These are phyloP conservation scores for Pouteria glomerata DNA, from an alignment of 148 eudicot species.

Conservation along the genomic window DNA sequence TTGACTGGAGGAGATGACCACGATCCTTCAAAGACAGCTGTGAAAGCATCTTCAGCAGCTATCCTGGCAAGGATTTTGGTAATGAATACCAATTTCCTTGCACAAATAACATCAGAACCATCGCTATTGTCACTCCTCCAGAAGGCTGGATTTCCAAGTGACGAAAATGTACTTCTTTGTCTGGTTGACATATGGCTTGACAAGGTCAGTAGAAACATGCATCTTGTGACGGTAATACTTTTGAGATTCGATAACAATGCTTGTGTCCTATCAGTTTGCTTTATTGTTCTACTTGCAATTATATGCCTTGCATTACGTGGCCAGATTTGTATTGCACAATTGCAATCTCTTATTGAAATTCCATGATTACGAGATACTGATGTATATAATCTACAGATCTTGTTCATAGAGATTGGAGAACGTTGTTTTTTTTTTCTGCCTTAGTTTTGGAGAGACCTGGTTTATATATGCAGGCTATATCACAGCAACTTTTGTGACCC, in stretches of 20 bases:
- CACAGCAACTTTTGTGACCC: neutral
- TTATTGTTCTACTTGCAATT: neutral
- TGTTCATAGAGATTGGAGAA: neutral
- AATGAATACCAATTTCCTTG: conserved; percentile 83
- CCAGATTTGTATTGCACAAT: neutral
- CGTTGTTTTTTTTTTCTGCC: neutral
- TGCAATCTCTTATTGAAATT: neutral
- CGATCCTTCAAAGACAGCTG: conserved; percentile 82
- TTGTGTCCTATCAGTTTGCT: neutral
- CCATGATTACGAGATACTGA: neutral
- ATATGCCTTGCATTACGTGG: neutral
- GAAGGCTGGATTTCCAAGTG: conserved; percentile 64
- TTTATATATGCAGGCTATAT: neutral
- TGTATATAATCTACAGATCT: neutral
- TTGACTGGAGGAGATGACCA: conserved; percentile 81
- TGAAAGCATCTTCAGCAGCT: conserved; percentile 82
- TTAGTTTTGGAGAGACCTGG: neutral
- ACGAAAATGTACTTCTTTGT: conserved; percentile 85
- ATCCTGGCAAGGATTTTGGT: conserved; percentile 88
- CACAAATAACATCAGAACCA: conserved; percentile 80
- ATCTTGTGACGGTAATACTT: neutral
- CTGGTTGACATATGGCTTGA: conserved; percentile 94
- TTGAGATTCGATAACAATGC: neutral
- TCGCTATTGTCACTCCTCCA: conserved; percentile 64
- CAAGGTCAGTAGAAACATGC: conserved; percentile 54